Evolutionary conservation across 2,329 filamentous ascomycete genomes (phyloP), one percentile per base, ranked within the genome.

Genomic region (Aspergillus sp.): DNA sequence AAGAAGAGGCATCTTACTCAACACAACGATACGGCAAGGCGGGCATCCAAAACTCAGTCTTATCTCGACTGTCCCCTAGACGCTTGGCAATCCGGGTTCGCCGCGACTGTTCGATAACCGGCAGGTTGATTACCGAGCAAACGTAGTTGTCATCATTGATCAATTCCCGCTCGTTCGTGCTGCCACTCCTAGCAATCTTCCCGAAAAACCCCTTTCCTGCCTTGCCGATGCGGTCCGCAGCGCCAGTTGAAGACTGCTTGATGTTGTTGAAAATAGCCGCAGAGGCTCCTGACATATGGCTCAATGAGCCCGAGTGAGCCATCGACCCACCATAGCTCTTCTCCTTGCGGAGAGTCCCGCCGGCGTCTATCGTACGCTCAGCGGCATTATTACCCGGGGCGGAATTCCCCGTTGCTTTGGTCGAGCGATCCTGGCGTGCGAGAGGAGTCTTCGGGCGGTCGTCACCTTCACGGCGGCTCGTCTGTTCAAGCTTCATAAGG

Each of bases 41-140:
- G 8, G 89, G 89, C 88, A 96, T 94, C 89, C 89, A 96, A 53
- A 93, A 96, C 53, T 95, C 89, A 0, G 89, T 96, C 68, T 95
- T 95, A 53, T 96, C 89, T 41, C 80, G 76, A 7, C 88, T 94
- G 39, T 83, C 77, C 52, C 93, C 85, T 26, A 96, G 67, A 17
- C 82, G 77, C 60, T 89, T 93, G 5, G 86, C 93, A 53, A 96
- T 95, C 42, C 89, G 75, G 0, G 89, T 95, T 42, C 79, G 69
- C n/a, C 89, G 78, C 5, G 88, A 88, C 61, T 96, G 89, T 55
- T 94, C 82, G 15, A 93, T 72, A 17, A 96, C 66, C 1, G 86
- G 86, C 30, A 83, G 68, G 49, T 91, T 93, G 55, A 96, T 85
- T 26, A 93, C 78, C 47, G 82, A 85, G 49, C 86, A 71, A 34